phyloP scores from a whole-genome alignment of 2,329 filamentous ascomycete genomes.

The Tolypocladium pustulatum region DNA sequence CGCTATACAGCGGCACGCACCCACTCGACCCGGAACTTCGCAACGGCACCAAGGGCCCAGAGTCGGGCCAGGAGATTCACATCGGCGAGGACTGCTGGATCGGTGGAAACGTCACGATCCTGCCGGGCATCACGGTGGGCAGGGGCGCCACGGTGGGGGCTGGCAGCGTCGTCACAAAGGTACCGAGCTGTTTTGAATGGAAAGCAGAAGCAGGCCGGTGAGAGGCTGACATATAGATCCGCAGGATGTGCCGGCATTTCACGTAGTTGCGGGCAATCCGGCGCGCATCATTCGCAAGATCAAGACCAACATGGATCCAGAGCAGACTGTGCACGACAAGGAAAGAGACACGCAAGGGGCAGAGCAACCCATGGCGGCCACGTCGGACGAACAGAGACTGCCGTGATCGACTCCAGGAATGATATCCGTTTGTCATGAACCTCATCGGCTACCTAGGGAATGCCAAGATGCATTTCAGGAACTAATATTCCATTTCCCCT shows the following conservation, averaged over 20 bases:
- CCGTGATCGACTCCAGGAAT: not conserved
- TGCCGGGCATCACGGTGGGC: constrained; percentile 72
- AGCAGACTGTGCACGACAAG: not conserved
- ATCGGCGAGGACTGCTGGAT: constrained; percentile 79
- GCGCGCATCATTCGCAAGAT: constrained; percentile 3
- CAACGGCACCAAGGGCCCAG: constrained; percentile 66
- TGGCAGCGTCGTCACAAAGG: constrained; percentile 68
- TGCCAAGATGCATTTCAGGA: not conserved
- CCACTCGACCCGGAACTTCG: constrained; percentile 65
- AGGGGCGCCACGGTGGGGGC: constrained; percentile 65
- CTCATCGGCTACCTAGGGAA: not conserved
- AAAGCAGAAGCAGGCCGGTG: not conserved
- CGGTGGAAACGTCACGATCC: constrained; percentile 58
- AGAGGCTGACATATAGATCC: not conserved
- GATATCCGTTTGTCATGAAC: not conserved
- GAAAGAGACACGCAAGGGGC: not conserved
- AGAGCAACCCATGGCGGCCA: not conserved
- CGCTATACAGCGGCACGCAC: constrained; percentile 65
- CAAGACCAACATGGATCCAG: not conserved
- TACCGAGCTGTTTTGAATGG: not conserved
- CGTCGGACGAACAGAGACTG: not conserved
- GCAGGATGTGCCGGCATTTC: constrained; percentile 16
- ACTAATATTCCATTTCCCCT: not conserved
- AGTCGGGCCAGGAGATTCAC: constrained; percentile 60
- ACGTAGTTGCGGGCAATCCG: constrained; percentile 17